Evolutionary conservation across 305 asterid genomes (phyloP), one percentile per base, ranked within the genome.

Genomic region (Ajuga reptans): DNA sequence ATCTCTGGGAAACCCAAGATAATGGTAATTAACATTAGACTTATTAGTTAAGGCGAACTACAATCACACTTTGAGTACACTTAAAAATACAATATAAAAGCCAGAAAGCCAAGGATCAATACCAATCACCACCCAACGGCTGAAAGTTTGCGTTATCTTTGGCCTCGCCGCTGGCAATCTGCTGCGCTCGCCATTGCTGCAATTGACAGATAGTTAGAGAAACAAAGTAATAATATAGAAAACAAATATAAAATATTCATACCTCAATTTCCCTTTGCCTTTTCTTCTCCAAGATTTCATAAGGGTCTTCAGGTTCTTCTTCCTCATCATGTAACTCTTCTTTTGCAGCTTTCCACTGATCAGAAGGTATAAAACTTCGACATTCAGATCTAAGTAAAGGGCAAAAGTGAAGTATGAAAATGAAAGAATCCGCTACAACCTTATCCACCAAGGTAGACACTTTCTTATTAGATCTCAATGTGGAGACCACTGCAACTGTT

Each of bases 81-180:
- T 57, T 18, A 10, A 7, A 34, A 55, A 24, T 77, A 55, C 70
- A 34, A 16, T 41, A 58, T 59, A 46, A 68, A 43, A 57, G 50
- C 67, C 42, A 64, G 50, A 52, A 68, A 65, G 72, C 42, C 12
- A 56, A 72, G 76, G 64, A 55, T 33, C 58, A 71, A 43, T 91
- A 94, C 99, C 99, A 94, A 83, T 94, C 98, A 65, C 99, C 97
- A 58, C 98, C 96, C 75, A 94, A 79, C 0, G 99, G 99, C 88
- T 87, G 99, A 81, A 93, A 94, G 77, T 94, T 94, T 64, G 95
- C 98, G 72, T 94, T 94, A 42, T 84, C 93, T 75, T 81, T 89
- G 52, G 98, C 96, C 80, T 85, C 99, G 6, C 98, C 94, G 68
- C 90, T 91, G 51, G 96, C 95, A 55, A 94, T 86, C 79, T 89